A percentile compares a stretch with the other conserved stretches of the same genome.
Conservation (phyloP, 257 asterid species). For the Solanum sparsipilum region DNA sequence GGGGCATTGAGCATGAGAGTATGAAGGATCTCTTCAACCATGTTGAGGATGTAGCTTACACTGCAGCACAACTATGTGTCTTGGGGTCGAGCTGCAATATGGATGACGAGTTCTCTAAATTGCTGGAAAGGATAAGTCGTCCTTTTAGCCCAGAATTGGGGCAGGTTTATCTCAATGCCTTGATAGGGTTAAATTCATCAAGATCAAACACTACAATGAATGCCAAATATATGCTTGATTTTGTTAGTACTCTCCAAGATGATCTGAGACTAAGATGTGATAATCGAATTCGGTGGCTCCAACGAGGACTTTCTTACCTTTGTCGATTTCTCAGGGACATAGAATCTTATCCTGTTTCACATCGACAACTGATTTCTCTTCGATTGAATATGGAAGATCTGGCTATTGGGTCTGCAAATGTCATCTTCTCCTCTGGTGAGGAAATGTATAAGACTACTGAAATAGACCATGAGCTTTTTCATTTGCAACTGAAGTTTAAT, state of each 20-base stretch:
- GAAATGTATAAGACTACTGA: neutral
- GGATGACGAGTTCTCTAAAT: neutral
- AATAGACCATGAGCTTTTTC: neutral
- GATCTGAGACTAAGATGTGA: neutral
- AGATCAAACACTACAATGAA: neutral
- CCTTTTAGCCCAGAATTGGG: neutral
- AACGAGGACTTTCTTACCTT: neutral
- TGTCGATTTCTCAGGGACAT: neutral
- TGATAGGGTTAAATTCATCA: neutral
- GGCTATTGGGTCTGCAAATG: neutral
- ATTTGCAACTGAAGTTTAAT: neutral
- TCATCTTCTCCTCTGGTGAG: neutral
- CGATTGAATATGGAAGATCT: neutral
- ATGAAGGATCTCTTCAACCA: neutral
- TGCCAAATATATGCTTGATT: neutral
- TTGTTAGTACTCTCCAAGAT: neutral
- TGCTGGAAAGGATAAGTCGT: neutral
- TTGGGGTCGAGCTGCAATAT: neutral
- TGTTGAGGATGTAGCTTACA: neutral
- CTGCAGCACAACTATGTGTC: neutral
- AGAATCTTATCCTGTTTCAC: neutral
- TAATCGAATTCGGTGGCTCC: neutral
- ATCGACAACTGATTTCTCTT: neutral
- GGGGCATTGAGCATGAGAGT: neutral
- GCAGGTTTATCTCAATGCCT: neutral